Conservation (phyloP, 805 yeast genomes). For the Wickerhamomyces bisporus region DNA sequence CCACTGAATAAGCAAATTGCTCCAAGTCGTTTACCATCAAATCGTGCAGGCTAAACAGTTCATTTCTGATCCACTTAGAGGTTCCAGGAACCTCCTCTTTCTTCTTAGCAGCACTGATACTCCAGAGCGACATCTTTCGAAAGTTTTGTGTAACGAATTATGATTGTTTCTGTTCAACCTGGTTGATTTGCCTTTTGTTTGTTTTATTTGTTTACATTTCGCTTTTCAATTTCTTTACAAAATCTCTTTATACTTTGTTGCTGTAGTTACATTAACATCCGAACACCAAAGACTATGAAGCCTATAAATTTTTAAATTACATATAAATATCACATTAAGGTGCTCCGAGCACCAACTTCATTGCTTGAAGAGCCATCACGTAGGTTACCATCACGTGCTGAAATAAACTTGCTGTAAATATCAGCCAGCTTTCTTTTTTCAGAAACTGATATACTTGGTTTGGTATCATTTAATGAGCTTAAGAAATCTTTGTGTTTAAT, state of each 20-base stretch:
- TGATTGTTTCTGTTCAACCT: conserved; percentile 7
- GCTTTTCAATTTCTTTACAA: not conserved
- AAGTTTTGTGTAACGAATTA: no score
- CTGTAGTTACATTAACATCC: not conserved
- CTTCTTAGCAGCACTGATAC: conserved; percentile 24
- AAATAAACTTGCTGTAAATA: conserved; percentile 68
- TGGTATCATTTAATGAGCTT: conserved; percentile 67
- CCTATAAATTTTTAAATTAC: no score
- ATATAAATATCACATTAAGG: conserved; percentile 79
- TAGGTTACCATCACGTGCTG: conserved; percentile 81
- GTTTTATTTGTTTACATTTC: conserved; percentile 7
- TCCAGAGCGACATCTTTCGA: conserved; percentile 25
- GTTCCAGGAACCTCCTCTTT: conserved; percentile 40
- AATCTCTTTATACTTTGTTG: not conserved
- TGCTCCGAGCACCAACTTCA: conserved; percentile 80
- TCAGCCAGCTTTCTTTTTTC: conserved; percentile 58
- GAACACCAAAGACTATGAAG: no score
- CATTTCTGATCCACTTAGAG: conserved; percentile 45
- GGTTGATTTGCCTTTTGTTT: not conserved
- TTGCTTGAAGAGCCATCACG: conserved; percentile 78
- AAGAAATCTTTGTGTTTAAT: conserved; percentile 52
- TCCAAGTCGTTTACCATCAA: conserved; percentile 34
- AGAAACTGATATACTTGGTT: conserved; percentile 78
- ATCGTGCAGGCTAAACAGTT: conserved; percentile 34
- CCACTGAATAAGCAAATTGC: conserved; percentile 34